Conservation (phyloP, 129 eudicot genomes). For the Pulicaria dysenterica region DNA sequence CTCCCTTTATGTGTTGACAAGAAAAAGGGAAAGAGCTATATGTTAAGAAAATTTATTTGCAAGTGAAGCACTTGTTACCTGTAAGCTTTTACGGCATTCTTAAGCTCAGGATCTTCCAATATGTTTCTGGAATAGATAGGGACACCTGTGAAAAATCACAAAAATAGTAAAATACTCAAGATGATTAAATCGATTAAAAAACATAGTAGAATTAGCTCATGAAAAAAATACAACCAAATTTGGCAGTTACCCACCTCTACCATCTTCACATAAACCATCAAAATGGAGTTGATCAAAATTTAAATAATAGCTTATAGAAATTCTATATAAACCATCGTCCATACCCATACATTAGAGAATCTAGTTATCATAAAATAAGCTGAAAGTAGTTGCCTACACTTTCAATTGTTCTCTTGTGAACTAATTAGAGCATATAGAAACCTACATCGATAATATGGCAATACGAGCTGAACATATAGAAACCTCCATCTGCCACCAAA, state of each 20-base stretch:
- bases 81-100: slow-evolving; percentile 78
- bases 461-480: too few relatives aligned
- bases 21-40: background rate
- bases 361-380: too few relatives aligned
- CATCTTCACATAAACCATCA: background rate
- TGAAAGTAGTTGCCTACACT: too few relatives aligned
- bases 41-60: background rate
- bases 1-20: background rate
- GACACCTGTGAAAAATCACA: slow-evolving; percentile 54
- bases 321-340: background rate
- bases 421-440: too few relatives aligned
- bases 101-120: slow-evolving; percentile 84
- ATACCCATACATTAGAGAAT: background rate
- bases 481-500: background rate
- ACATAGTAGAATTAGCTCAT: background rate
- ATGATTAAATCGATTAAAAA: background rate
- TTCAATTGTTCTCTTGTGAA: too few relatives aligned
- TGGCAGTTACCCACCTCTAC: background rate
- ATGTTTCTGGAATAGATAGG: slow-evolving; percentile 81
- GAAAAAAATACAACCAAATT: slow-evolving; percentile 1
- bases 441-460: too few relatives aligned
- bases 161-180: background rate
- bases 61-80: slow-evolving; percentile 43
- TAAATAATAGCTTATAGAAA: background rate
- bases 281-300: background rate